Evolutionary conservation across 1,284 basidiomycete genomes (phyloP).

Genomic region (Ganoderma multipileum): DNA sequence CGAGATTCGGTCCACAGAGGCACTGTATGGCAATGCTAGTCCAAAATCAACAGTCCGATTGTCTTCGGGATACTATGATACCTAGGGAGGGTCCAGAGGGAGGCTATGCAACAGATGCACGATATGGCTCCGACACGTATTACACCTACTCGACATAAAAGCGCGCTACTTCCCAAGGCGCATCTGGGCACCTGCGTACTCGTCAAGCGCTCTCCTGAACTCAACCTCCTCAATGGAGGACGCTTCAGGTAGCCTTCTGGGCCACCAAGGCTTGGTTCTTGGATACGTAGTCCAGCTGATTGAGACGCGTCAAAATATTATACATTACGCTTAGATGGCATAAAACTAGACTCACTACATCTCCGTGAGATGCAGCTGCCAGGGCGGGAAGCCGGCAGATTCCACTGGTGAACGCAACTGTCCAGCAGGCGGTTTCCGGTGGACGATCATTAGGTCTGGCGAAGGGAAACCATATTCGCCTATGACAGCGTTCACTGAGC

Average conservation of each 20-base stretch:
- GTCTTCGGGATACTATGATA: slow-evolving; percentile 2
- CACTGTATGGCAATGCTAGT: background rate
- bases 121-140: slow-evolving; percentile 10
- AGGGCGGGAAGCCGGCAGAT: slow-evolving; percentile 77
- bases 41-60: background rate
- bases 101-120: background rate
- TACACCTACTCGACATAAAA: slow-evolving; percentile 24
- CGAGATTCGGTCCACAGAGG: background rate
- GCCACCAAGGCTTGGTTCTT: slow-evolving; percentile 16
- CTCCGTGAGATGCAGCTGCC: slow-evolving; percentile 79
- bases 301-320: background rate
- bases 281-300: slow-evolving; percentile 23
- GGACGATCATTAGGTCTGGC: slow-evolving; percentile 80
- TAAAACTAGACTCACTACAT: slow-evolving; percentile 62
- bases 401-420: slow-evolving; percentile 57
- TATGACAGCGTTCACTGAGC: slow-evolving; percentile 29
- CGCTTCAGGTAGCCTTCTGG: slow-evolving; percentile 13
- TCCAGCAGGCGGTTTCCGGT: slow-evolving; percentile 53
- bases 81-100: background rate
- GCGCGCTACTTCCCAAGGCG: slow-evolving; percentile 69
- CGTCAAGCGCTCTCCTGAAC: slow-evolving; percentile 72
- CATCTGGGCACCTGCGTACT: slow-evolving; percentile 74
- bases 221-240: slow-evolving; percentile 54
- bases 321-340: background rate
- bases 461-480: slow-evolving; percentile 56